Conservation (phyloP, 495 filamentous ascomycete species). For the Melanomma pulvis-pyrius region DNA sequence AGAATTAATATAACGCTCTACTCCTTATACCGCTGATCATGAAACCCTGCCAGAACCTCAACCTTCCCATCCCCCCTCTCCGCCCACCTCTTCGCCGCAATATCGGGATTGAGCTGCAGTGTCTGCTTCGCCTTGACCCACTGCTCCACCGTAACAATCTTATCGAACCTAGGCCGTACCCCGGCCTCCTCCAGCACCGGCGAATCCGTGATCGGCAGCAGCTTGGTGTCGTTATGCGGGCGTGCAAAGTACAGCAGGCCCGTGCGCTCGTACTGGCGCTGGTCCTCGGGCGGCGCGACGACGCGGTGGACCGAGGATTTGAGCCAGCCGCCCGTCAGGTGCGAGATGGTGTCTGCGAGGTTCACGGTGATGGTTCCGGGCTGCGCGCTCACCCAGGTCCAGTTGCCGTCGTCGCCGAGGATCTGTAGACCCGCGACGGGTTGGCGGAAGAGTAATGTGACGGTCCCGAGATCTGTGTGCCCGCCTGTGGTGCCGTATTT, state of each 20-base stretch:
- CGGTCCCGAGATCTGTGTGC: constrained; percentile 57
- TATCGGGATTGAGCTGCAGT: constrained; percentile 17
- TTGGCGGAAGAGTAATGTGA: constrained; percentile 61
- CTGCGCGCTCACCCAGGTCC: constrained; percentile 39
- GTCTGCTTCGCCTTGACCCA: constrained; percentile 33
- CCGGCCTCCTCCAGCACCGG: constrained; percentile 29
- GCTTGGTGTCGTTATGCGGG: constrained; percentile 32
- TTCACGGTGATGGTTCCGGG: constrained; percentile 41
- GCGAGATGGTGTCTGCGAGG: constrained; percentile 40
- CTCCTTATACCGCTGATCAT: constrained; percentile 41
- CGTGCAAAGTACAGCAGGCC: constrained; percentile 41
- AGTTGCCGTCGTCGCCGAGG: constrained; percentile 37
- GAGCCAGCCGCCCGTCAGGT: constrained; percentile 40
- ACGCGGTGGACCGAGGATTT: constrained; percentile 40
- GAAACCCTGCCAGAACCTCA: constrained; percentile 45
- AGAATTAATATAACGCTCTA: no score
- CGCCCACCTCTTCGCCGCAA: constrained; percentile 16
- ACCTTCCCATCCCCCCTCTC: constrained; percentile 16
- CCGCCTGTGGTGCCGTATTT: constrained; percentile 47
- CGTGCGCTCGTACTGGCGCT: constrained; percentile 32
- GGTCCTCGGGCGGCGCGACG: constrained; percentile 39
- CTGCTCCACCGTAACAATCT: constrained; percentile 32
- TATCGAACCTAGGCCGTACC: constrained; percentile 3
- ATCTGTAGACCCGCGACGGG: constrained; percentile 60
- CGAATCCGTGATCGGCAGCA: constrained; percentile 34